Evolutionary conservation across 108 stramenopile genomes (phyloP).

Genomic region (Cyclotella cryptica): DNA sequence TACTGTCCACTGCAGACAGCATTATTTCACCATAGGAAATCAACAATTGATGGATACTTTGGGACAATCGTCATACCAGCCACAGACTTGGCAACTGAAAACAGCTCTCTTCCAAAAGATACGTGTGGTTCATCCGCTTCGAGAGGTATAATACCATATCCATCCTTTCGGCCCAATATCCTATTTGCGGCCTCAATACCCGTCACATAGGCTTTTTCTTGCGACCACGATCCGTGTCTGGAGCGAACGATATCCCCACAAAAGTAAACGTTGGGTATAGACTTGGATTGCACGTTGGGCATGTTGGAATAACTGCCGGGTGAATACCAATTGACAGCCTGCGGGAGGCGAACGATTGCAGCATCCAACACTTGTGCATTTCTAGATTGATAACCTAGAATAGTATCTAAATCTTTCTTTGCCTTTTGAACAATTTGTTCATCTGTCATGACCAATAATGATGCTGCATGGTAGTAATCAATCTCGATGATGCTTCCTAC

Average conservation of each 20-base stretch:
- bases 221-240: constrained; percentile 83
- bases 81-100: constrained; percentile 34
- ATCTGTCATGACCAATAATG: constrained; percentile 71
- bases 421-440: constrained; percentile 72
- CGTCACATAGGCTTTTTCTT: constrained; percentile 90
- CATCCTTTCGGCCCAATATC: constrained; percentile 39
- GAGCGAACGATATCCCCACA: constrained; percentile 78
- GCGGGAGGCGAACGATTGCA: constrained; percentile 65
- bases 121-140: constrained; percentile 78
- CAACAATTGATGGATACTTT: constrained; percentile 64
- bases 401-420: constrained; percentile 64
- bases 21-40: constrained; percentile 63
- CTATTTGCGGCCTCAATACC: constrained; percentile 78
- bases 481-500: constrained; percentile 72
- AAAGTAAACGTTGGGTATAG: constrained; percentile 72
- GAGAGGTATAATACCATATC: constrained; percentile 59
- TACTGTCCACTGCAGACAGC: no score
- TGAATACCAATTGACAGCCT: constrained; percentile 82
- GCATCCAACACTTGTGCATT: constrained; percentile 65
- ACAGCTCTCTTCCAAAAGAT: constrained; percentile 52
- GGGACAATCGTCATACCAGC: constrained; percentile 43
- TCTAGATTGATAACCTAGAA: constrained; percentile 52
- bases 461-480: constrained; percentile 83
- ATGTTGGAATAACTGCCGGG: constrained; percentile 72
- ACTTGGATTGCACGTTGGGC: constrained; percentile 59